Evolutionary conservation across 192 early-diverging fungal genomes (phyloP), one percentile per base, ranked within the genome.

Genomic region (Coemansia pectinata): DNA sequence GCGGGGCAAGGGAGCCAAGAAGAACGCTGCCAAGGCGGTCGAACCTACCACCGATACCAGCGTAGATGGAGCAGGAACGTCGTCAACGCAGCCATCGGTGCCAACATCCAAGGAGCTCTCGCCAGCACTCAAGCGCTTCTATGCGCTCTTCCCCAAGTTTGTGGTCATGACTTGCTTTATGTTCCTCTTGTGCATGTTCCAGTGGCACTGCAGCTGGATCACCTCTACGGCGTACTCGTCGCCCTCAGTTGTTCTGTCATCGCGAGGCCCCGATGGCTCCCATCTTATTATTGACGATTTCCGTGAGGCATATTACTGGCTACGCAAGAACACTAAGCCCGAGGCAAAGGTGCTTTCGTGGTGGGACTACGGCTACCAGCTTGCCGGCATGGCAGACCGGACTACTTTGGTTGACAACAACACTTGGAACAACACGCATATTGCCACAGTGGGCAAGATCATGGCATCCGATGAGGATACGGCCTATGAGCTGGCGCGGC

Each of bases 331-430:
- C 85, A 97, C 98, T 0, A 81, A 90, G 45, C 84, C 91, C 17
- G 91, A 97, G 62, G 93, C 95, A 58, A 97, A 95, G 84, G 90
- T 99, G 63, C 90, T 99, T 84, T 94, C 96, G 11, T 99, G 98
- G 98, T 99, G 98, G 98, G 98, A 99, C 86, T 99, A 99, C 75
- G 98, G 98, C 1, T 99, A 99, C 85, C 98, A 99, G 85, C 93
- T 99, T 66, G 95, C 98, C 0, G 98, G 98, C 21, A 97, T 99
- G 95, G 93, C 97, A 17, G 95, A 99, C 78, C 89, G 97, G 36
- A 91, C 93, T 1, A 95, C 94, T 1, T 82, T 99, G 34, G 98
- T 99, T 21, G 98, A 99, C 86, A 99, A 99, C 89, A 99, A 99
- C 77, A 99, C 98, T 3, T 99, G 98, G 98, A 99, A 99, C 91